These are phyloP conservation scores for Hymenoscyphus occultus DNA, from an alignment of 2,329 filamentous ascomycete genomes.

Conservation along the genomic window DNA sequence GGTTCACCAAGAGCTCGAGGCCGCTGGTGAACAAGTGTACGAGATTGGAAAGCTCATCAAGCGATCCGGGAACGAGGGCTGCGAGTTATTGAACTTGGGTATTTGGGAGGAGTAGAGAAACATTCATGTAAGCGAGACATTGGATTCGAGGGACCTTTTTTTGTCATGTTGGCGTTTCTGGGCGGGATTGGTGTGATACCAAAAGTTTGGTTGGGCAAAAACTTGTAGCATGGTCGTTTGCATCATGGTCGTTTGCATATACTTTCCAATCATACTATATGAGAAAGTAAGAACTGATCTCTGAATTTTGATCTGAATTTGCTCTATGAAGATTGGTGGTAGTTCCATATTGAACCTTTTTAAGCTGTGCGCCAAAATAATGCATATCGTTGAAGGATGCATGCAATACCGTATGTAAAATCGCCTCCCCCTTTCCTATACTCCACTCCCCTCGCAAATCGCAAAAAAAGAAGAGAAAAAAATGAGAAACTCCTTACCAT, in stretches of 20 bases:
- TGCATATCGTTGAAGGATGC: not conserved
- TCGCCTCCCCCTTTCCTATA: not conserved
- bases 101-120: slow-evolving; percentile 30
- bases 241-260: not conserved
- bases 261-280: not conserved
- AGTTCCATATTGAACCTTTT: slow-evolving; percentile 12
- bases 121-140: not conserved
- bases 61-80: slow-evolving; percentile 54
- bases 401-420: not conserved
- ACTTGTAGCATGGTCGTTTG: not conserved
- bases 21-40: slow-evolving; percentile 73
- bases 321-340: not conserved
- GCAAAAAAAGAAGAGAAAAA: not conserved
- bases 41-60: slow-evolving; percentile 69
- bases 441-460: not conserved
- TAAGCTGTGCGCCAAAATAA: slow-evolving; percentile 7
- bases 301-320: not conserved
- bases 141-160: not conserved
- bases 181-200: slow-evolving; percentile 20
- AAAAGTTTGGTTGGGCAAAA: slow-evolving; percentile 18
- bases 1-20: slow-evolving; percentile 58
- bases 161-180: slow-evolving; percentile 5
- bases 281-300: not conserved
- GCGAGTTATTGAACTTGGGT: slow-evolving; percentile 57
- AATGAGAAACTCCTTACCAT: slow-evolving; percentile 55